These are phyloP conservation scores for Lipomyces mesembrius DNA, from an alignment of 805 yeast genomes.

Conservation along the genomic window DNA sequence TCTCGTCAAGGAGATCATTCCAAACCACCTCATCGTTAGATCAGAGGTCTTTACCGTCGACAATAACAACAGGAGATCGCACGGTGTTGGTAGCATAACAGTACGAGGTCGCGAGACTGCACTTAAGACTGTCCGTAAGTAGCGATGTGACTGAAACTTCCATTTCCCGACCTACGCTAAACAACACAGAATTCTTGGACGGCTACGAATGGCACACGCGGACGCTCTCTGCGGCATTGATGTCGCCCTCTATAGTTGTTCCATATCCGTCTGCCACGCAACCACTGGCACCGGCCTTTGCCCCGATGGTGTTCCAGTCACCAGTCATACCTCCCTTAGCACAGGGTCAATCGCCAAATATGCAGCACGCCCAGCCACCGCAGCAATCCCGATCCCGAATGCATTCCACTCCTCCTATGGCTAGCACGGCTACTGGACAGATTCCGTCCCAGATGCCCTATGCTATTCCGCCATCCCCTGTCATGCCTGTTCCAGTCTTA, in stretches of 20 bases:
- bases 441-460: neutral
- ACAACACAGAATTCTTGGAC: constrained; percentile 18
- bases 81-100: constrained; percentile 31
- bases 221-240: constrained; percentile 17
- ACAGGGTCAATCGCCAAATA: neutral
- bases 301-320: neutral
- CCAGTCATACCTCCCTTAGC: neutral
- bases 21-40: constrained; percentile 28
- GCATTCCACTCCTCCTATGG: neutral
- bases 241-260: neutral
- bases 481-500: neutral
- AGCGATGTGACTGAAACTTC: neutral
- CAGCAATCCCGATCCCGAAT: constrained; percentile 2
- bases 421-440: neutral
- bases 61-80: constrained; percentile 23
- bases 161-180: neutral
- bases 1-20: constrained; percentile 34
- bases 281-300: neutral
- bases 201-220: constrained; percentile 36
- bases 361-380: neutral
- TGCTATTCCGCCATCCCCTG: neutral
- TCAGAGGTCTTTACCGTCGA: constrained; percentile 31
- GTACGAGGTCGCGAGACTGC: constrained; percentile 37
- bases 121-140: constrained; percentile 21
- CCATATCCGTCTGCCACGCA: neutral